A percentile compares a stretch with the other conserved stretches of the same genome.
Conservation (phyloP, 2,329 filamentous ascomycete species). For the Epichloe uncinata region DNA sequence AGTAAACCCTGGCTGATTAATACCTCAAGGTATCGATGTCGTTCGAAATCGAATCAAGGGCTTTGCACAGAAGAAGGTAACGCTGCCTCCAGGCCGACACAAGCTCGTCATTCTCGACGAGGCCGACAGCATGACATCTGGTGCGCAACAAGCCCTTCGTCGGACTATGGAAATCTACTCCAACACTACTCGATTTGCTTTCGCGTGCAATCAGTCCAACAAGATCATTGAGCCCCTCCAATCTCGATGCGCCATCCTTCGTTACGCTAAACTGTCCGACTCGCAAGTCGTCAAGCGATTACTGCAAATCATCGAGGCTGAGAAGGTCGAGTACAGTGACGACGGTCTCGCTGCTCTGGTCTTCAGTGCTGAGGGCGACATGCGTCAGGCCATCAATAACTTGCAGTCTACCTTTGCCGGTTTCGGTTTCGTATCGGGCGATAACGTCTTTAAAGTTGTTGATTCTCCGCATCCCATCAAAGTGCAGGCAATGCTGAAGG, state of each 20-base stretch:
- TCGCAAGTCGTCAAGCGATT: slow-evolving; percentile 83
- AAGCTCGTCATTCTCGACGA: slow-evolving; percentile 97
- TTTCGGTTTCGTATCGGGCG: slow-evolving; percentile 92
- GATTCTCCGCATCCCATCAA: slow-evolving; percentile 96
- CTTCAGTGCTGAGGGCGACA: slow-evolving; percentile 94
- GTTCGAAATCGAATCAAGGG: slow-evolving; percentile 96
- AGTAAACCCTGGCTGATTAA: background rate
- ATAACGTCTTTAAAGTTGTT: slow-evolving; percentile 96
- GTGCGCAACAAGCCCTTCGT: slow-evolving; percentile 86
- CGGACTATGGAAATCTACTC: slow-evolving; percentile 99
- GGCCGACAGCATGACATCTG: slow-evolving; percentile 95
- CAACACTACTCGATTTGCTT: slow-evolving; percentile 89
- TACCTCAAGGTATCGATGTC: slow-evolving; percentile 68
- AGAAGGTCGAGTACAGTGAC: slow-evolving; percentile 81
- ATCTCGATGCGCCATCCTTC: slow-evolving; percentile 87
- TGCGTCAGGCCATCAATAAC: slow-evolving; percentile 98
- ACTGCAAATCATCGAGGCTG: slow-evolving; percentile 83
- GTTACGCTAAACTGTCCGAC: slow-evolving; percentile 86
- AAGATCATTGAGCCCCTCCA: slow-evolving; percentile 99
- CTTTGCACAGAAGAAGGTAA: slow-evolving; percentile 98
- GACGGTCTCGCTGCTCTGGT: slow-evolving; percentile 92
- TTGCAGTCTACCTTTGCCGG: slow-evolving; percentile 85
- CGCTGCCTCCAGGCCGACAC: slow-evolving; percentile 75
- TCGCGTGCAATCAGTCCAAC: slow-evolving; percentile 97
- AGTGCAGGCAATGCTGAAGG: slow-evolving; percentile 96